Evolutionary conservation across 331 rosid genomes (phyloP), one percentile per base, ranked within the genome.

Genomic region (Quercus lobata): DNA sequence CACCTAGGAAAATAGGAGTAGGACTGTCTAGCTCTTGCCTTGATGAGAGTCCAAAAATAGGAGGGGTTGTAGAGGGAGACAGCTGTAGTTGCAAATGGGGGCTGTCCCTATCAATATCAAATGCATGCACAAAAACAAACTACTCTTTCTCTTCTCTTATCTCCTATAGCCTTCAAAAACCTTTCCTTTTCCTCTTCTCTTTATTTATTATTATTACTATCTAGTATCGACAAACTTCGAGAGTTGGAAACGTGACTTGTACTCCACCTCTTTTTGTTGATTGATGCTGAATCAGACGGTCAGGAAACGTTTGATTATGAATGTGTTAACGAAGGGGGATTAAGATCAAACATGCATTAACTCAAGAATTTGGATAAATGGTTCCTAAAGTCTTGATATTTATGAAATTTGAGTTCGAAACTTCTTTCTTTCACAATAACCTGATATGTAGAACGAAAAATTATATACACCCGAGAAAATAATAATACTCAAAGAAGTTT

Each of bases 71-170:
- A 62, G 9, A 41, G 58, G 52, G 70, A 18, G 14, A 35, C 78
- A 54, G 78, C 78, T 78, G 80, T 73, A 27, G n/a, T 35, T 75
- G 71, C 34, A 54, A 75, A 76, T 66, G 78, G 49, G 27, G 49
- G 34, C 24, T 70, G 83, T 79, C 86, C 53, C 69, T 69, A 61
- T 81, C 85, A 81, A 41, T 41, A 8, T 41, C 46, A 41, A 41
- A 41, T 41, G 46, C 46, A 49, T 49, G 54, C 54, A 49, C 54
- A 49, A 49, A 49, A 49, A 73, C 81, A 65, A 72, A 72, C 32
- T 19, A 53, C 72, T 24, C 49, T 56, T 60, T 57, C 69, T 70
- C 12, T 61, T 62, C 75, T 55, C 65, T 68, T 11, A 14, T 49
- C 54, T 12, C 54, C 54, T 3, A 41, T 41, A 0, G 18, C 1